Conservation (phyloP, 352 stramenopile genomes). For the Globisporangium acanthophoron region DNA sequence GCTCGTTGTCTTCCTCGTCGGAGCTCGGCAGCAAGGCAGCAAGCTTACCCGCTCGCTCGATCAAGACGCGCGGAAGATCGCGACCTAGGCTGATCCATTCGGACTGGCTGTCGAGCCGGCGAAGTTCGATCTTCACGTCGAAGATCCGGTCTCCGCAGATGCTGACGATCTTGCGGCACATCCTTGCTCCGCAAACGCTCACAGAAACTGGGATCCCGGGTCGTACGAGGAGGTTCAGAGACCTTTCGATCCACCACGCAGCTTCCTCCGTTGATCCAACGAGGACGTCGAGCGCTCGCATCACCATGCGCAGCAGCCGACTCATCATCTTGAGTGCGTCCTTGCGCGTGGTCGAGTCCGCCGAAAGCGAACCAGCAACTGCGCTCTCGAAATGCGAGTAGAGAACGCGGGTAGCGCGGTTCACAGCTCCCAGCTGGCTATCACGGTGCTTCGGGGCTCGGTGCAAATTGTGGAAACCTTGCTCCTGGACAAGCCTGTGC, state of each 20-base stretch:
- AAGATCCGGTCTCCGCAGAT: conserved; percentile 11
- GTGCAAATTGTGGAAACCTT: conserved; percentile 1
- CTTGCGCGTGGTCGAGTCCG: background rate
- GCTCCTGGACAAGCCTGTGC: conserved; percentile 10
- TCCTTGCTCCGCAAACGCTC: conserved; percentile 8
- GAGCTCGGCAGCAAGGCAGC: conserved; percentile 2
- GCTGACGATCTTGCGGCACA: conserved; percentile 10
- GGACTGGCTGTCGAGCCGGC: conserved; percentile 1
- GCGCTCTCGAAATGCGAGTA: conserved; percentile 4
- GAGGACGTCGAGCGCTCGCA: conserved; percentile 6
- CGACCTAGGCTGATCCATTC: conserved; percentile 14
- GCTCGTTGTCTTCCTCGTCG: background rate
- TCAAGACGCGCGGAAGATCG: conserved; percentile 25
- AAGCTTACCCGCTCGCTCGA: conserved; percentile 27
- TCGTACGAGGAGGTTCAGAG: conserved; percentile 6
- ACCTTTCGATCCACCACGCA: conserved; percentile 11
- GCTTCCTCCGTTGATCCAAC: conserved; percentile 4
- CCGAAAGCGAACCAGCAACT: background rate
- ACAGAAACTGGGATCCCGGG: conserved; percentile 1
- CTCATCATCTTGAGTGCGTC: conserved; percentile 2
- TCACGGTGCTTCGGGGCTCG: background rate
- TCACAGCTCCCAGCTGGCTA: background rate
- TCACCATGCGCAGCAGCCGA: conserved; percentile 9
- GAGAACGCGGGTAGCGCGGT: conserved; percentile 4
- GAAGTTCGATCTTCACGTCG: conserved; percentile 6